Percentiles rank a stretch among this genome's conserved stretches.
Conservation (phyloP, 2,329 filamentous ascomycete genomes). For the Trichoderma sp. region DNA sequence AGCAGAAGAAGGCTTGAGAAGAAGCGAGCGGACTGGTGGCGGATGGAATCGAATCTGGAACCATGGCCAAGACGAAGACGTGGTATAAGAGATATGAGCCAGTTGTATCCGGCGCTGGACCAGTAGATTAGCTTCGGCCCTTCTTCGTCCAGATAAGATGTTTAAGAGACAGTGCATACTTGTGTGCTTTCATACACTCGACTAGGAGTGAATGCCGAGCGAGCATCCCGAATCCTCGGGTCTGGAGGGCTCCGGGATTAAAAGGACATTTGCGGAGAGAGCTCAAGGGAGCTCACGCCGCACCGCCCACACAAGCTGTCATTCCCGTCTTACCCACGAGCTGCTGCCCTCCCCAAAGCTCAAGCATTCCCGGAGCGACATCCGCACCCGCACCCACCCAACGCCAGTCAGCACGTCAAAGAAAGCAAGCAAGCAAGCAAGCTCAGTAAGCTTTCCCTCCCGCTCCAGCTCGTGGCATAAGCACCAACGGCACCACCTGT, state of each 20-base stretch:
- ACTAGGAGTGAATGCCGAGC: too few species aligned
- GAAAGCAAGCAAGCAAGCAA: slow-evolving; percentile 48
- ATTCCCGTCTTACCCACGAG: slow-evolving; percentile 42
- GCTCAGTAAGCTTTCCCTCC: slow-evolving; percentile 40
- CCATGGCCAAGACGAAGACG: slow-evolving; percentile 62
- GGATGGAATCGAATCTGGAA: slow-evolving; percentile 50
- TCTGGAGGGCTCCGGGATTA: neutral
- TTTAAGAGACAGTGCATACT: neutral
- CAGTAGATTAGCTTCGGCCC: slow-evolving; percentile 12
- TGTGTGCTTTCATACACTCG: neutral
- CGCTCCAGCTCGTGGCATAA: neutral
- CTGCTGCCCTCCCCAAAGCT: slow-evolving; percentile 59
- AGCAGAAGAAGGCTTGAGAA: slow-evolving; percentile 49
- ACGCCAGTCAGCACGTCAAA: slow-evolving; percentile 43
- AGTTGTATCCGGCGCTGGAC: slow-evolving; percentile 42
- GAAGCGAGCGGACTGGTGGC: slow-evolving; percentile 43
- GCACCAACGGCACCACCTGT: slow-evolving; percentile 45
- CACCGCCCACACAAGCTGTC: slow-evolving; percentile 58
- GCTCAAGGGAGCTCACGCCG: slow-evolving; percentile 55
- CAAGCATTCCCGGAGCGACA: slow-evolving; percentile 36
- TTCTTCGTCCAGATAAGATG: neutral
- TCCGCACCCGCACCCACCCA: slow-evolving; percentile 39
- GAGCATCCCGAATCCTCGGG: neutral
- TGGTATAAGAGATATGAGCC: slow-evolving; percentile 66
- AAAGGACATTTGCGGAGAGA: neutral